phyloP scores from a whole-genome alignment of 2,329 filamentous ascomycete species.

The Ophiocordyceps camponoti-floridani region DNA sequence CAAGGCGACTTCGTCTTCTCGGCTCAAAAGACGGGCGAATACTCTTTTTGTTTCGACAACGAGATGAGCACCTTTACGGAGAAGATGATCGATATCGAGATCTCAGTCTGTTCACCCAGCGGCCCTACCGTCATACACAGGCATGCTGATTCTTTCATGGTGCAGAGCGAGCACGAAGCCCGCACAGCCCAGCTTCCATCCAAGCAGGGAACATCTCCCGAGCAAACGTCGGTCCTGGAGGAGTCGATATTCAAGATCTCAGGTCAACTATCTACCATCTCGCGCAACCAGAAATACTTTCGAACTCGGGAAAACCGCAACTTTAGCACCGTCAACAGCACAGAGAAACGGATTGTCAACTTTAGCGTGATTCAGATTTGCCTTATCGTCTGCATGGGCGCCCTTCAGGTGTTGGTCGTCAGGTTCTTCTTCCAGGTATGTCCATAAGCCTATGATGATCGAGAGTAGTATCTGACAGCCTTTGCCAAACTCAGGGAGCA shows the following conservation, averaged over 20 bases:
- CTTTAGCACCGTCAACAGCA: conserved; percentile 94
- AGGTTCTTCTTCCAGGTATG: conserved; percentile 91
- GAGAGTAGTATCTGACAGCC: neutral
- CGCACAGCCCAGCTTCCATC: conserved; percentile 60
- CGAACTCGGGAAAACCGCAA: conserved; percentile 96
- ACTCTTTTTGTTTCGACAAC: conserved; percentile 96
- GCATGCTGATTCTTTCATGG: neutral
- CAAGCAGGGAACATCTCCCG: conserved; percentile 72
- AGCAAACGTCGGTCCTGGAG: conserved; percentile 77
- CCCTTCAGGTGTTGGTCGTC: conserved; percentile 90
- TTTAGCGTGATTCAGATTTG: conserved; percentile 86
- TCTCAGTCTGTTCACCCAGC: conserved; percentile 36
- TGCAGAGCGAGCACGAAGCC: conserved; percentile 75
- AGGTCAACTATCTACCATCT: conserved; percentile 81
- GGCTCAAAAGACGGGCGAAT: conserved; percentile 71
- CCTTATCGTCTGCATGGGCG: conserved; percentile 91
- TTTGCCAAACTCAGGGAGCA: conserved; percentile 29
- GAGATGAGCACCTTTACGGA: conserved; percentile 96
- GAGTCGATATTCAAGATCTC: conserved; percentile 94
- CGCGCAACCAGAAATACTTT: conserved; percentile 98
- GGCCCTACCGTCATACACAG: neutral
- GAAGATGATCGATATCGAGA: conserved; percentile 96
- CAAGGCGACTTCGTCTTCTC: conserved; percentile 98
- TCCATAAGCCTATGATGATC: neutral
- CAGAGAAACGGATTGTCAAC: conserved; percentile 89